phyloP scores from a whole-genome alignment of 805 yeast genomes.

The Hanseniaspora pseudoguilliermondii region DNA sequence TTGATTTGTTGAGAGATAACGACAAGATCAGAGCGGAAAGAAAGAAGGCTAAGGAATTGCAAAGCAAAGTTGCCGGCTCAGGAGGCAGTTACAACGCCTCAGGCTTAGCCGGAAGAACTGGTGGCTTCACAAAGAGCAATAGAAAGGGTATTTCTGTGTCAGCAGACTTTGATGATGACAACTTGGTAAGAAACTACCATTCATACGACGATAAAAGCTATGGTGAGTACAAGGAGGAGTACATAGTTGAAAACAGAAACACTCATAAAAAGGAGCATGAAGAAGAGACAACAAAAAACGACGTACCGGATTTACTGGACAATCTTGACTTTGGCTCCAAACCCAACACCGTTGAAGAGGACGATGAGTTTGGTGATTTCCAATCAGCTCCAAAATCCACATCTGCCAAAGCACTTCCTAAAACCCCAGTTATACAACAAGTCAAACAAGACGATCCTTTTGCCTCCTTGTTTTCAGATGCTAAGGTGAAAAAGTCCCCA shows the following conservation, averaged over 20 bases:
- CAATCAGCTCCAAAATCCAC: constrained; percentile 46
- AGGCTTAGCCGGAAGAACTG: constrained; percentile 13
- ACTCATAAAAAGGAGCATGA: constrained; percentile 24
- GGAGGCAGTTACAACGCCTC: constrained; percentile 34
- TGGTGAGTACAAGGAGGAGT: constrained; percentile 21
- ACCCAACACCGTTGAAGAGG: constrained; percentile 32
- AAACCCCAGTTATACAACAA: constrained; percentile 13
- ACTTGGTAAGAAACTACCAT: constrained; percentile 36
- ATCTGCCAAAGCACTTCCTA: constrained; percentile 18
- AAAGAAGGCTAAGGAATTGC: constrained; percentile 76
- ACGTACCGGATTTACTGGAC: constrained; percentile 5
- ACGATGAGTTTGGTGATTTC: constrained; percentile 72
- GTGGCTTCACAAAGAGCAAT: constrained; percentile 15
- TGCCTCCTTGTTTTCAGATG: constrained; percentile 54
- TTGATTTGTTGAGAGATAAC: constrained; percentile 63
- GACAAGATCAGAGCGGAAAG: constrained; percentile 66
- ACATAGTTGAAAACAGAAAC: constrained; percentile 31
- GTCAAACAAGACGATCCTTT: constrained; percentile 48
- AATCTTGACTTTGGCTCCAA: background rate
- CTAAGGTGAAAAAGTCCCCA: constrained; percentile 35
- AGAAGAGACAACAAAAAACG: constrained; percentile 16
- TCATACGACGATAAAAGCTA: constrained; percentile 19
- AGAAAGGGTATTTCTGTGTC: constrained; percentile 26
- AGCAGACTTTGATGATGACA: constrained; percentile 39
- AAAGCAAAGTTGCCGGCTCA: constrained; percentile 72